These are phyloP conservation scores for Fusarium newnesense DNA, from an alignment of 2,329 filamentous ascomycete species.

Conservation along the genomic window DNA sequence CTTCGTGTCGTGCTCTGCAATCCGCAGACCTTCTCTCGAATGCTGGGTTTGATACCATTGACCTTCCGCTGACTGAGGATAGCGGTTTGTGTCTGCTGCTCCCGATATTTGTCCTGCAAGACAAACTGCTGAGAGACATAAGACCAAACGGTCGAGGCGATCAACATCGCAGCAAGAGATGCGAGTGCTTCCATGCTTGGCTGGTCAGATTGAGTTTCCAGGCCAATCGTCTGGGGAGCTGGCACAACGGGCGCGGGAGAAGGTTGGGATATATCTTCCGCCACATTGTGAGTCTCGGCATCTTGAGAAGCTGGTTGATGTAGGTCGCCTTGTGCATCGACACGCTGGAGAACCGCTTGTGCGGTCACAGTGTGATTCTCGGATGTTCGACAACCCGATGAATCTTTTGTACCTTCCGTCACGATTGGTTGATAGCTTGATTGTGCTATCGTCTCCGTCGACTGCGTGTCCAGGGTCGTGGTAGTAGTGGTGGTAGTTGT, in stretches of 20 bases:
- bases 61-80: background rate
- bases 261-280: slow-evolving; percentile 12
- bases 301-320: slow-evolving; percentile 7
- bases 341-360: background rate
- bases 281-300: slow-evolving; percentile 27
- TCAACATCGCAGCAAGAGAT: slow-evolving; percentile 14
- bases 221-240: background rate
- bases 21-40: background rate
- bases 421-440: background rate
- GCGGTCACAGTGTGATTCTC: background rate
- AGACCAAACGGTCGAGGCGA: slow-evolving; percentile 21
- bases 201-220: background rate
- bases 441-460: background rate
- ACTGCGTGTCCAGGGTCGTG: background rate
- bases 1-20: slow-evolving; percentile 3
- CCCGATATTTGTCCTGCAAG: background rate
- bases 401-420: background rate
- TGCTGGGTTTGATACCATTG: background rate
- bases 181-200: background rate
- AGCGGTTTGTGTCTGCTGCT: background rate
- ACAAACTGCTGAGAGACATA: background rate
- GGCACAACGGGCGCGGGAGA: background rate
- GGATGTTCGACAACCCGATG: background rate
- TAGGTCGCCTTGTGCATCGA: background rate
- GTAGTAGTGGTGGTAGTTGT: background rate